These are phyloP conservation scores for Lophiostoma macrostomum DNA, from an alignment of 495 filamentous ascomycete genomes.

Conservation along the genomic window DNA sequence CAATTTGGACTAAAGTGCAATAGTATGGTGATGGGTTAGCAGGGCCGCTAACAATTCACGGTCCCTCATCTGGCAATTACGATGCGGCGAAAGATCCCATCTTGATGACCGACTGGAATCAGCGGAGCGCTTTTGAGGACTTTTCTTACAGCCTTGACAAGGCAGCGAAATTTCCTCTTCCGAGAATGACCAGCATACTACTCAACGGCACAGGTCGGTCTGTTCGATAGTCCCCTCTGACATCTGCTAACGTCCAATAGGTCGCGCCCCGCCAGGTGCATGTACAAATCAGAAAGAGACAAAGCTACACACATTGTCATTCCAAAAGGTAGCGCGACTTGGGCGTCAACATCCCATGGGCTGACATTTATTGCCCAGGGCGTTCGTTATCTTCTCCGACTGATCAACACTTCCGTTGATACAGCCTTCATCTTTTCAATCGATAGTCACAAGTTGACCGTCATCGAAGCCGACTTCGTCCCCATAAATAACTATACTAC, in stretches of 20 bases:
- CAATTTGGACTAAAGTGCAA: neutral
- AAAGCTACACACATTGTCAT: neutral
- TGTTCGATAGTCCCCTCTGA: no score
- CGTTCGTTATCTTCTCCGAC: conserved; percentile 34
- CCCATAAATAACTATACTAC: conserved; percentile 29
- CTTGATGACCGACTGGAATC: conserved; percentile 36
- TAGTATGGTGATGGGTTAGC: neutral
- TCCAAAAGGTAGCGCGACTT: no score
- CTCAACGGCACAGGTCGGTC: conserved; percentile 37
- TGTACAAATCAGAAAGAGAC: conserved; percentile 53
- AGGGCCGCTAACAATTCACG: conserved; percentile 58
- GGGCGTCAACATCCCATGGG: no score
- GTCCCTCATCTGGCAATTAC: conserved; percentile 52
- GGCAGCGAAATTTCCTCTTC: conserved; percentile 55
- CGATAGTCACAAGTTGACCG: conserved; percentile 34
- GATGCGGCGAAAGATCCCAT: conserved; percentile 55
- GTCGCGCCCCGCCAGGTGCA: neutral
- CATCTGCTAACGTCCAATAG: no score
- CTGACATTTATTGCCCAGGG: no score
- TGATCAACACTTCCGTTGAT: conserved; percentile 39
- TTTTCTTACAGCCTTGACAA: no score
- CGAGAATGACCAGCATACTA: conserved; percentile 23
- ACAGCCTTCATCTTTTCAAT: conserved; percentile 35
- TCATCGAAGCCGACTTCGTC: conserved; percentile 37
- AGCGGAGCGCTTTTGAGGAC: conserved; percentile 30